Conservation (phyloP, 2,329 filamentous ascomycete species). For the Pseudocercospora crystallina region DNA sequence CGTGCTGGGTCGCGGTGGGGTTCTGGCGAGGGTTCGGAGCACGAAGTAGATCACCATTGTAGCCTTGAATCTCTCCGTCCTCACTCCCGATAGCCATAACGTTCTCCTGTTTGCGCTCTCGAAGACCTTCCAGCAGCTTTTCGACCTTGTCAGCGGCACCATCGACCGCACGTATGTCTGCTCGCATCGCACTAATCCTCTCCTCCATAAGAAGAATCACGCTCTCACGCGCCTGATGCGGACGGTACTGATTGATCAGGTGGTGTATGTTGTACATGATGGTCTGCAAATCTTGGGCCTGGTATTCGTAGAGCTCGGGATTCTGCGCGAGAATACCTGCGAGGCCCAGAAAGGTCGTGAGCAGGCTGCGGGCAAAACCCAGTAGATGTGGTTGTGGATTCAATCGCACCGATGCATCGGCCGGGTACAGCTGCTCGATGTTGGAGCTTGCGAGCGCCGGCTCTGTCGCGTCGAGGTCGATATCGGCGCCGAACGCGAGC, state of each 20-base stretch:
- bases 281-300: constrained; percentile 75
- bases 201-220: constrained; percentile 86
- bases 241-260: constrained; percentile 88
- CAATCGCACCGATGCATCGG: constrained; percentile 40
- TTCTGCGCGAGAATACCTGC: constrained; percentile 68
- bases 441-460: constrained; percentile 68
- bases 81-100: no score
- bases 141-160: constrained; percentile 71
- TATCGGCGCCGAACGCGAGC: constrained; percentile 69
- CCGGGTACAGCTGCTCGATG: constrained; percentile 68
- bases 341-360: constrained; percentile 87
- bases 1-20: no score
- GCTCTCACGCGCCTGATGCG: constrained; percentile 87
- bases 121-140: constrained; percentile 67
- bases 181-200: constrained; percentile 69
- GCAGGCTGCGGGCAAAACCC: constrained; percentile 80
- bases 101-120: constrained; percentile 16
- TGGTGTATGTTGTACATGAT: constrained; percentile 91
- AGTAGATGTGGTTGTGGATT: constrained; percentile 53
- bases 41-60: no score
- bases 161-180: constrained; percentile 69
- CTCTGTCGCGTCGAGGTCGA: constrained; percentile 61
- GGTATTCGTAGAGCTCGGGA: constrained; percentile 64
- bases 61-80: no score
- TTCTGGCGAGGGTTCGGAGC: no score